Base-by-base conservation (phyloP, 2,329 filamentous ascomycete genomes). In the Pezicula carpinea region DNA sequence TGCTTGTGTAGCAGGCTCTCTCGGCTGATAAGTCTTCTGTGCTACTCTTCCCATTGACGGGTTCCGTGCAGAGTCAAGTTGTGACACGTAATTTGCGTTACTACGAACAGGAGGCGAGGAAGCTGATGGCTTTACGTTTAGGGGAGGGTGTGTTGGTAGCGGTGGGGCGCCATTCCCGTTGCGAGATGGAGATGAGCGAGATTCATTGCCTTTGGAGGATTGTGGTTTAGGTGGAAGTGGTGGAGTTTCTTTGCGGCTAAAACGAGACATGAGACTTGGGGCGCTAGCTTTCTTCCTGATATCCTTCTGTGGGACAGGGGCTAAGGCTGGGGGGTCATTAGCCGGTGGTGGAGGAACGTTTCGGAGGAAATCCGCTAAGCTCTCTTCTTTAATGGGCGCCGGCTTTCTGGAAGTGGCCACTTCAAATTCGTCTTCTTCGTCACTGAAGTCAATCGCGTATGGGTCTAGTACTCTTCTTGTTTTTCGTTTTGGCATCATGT, bases 391-490 rank as follows among this genome's bases (percentile, higher is more conserved):
- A 14, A 56, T 57, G 1, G 57, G 53, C 31, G 56, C 53, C 18
- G 54, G 49, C 33, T 47, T 56, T 8, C 48, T 48, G 1, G 43
- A 22, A n/a, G 44, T 19, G 6, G 43, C 43, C 11, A 44, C 45
- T 19, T 61, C 54, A n/a, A 57, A 54, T 5, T 65, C 63, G 26
- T 67, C 61, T 41, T 67, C 66, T 29, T 69, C 66, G 38, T 68
- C 63, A 11, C 83, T 87, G 23, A 82, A 73, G 60, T 96, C 91
- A 53, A 97, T 89, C n/a, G 90, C 89, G 56, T 97, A 97, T 0
- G 92, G 93, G 59, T 99, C 93, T 47, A 80, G 87, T 43, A 90
- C 81, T 22, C 89, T 82, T 39, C 85, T 80, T 38, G 85, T 87
- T 60, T 87, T 95, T 45, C 87, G 80, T 57, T 80, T 78, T 5